These are phyloP conservation scores for Monilinia laxa DNA, from an alignment of 2,329 filamentous ascomycete genomes.

Conservation along the genomic window DNA sequence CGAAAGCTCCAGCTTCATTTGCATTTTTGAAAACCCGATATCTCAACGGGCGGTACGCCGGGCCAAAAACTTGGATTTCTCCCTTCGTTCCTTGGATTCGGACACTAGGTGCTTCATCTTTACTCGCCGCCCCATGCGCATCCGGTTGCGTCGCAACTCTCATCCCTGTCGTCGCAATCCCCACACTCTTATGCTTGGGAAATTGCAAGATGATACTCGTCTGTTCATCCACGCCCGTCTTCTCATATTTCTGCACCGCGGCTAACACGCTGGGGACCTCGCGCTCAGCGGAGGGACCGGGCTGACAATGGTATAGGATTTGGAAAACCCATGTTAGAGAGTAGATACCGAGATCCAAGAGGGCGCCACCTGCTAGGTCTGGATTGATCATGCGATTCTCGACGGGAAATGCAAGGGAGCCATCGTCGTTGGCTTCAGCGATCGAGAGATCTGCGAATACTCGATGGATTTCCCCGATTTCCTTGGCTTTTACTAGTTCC, in stretches of 20 bases:
- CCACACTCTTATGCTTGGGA: constrained; percentile 57
- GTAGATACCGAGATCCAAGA: constrained; percentile 71
- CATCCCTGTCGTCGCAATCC: constrained; percentile 57
- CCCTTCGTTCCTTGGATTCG: constrained; percentile 65
- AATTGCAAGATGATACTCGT: constrained; percentile 64
- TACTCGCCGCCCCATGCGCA: constrained; percentile 45
- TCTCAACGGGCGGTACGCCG: constrained; percentile 55
- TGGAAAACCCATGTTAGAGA: constrained; percentile 70
- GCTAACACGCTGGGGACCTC: constrained; percentile 56
- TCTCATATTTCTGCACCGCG: constrained; percentile 57
- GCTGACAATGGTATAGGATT: constrained; percentile 66
- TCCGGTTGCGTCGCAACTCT: constrained; percentile 52
- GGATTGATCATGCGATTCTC: constrained; percentile 66
- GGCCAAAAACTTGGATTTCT: constrained; percentile 63
- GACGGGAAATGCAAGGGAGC: constrained; percentile 44
- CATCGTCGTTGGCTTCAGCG: constrained; percentile 52
- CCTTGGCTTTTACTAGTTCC: constrained; percentile 46
- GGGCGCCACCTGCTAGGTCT: constrained; percentile 64
- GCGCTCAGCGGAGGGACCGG: constrained; percentile 29
- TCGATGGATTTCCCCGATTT: constrained; percentile 48
- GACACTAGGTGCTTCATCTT: constrained; percentile 54
- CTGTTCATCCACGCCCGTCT: constrained; percentile 61
- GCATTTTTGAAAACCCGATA: constrained; percentile 52
- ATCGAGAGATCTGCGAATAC: constrained; percentile 46
- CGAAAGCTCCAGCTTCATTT: constrained; percentile 32